A percentile compares a stretch with the other conserved stretches of the same genome.
phyloP scores from a whole-genome alignment of 305 asterid genomes.

The Plantago coronopus region DNA sequence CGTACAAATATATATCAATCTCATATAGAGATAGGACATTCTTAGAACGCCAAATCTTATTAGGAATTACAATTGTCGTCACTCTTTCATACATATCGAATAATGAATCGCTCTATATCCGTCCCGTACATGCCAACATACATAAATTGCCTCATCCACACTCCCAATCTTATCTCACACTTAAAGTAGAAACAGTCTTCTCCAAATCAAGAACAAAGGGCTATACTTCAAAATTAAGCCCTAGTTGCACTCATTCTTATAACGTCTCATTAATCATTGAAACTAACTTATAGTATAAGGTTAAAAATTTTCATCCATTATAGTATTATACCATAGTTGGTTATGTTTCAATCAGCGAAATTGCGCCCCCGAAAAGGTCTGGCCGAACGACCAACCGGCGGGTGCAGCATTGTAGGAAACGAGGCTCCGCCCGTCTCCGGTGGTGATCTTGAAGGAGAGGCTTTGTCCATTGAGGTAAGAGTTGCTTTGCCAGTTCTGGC shows the following conservation, averaged over 20 bases:
- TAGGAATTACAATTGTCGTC: not conserved
- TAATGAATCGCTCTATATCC: not conserved
- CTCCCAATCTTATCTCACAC: not conserved
- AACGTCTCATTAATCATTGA: not conserved
- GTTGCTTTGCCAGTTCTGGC: constrained; percentile 92
- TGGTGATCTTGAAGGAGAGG: constrained; percentile 68
- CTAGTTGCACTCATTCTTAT: not conserved
- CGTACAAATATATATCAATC: not conserved
- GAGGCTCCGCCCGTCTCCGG: constrained; percentile 71
- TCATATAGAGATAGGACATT: constrained; percentile 5
- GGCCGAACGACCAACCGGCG: constrained; percentile 74
- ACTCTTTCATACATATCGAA: not conserved
- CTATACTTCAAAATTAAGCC: constrained; percentile 15
- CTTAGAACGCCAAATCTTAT: constrained; percentile 4
- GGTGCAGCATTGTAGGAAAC: constrained; percentile 79
- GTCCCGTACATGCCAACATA: not conserved
- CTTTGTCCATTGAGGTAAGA: constrained; percentile 83
- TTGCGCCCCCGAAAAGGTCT: constrained; percentile 66
- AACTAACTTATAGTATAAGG: constrained; percentile 1
- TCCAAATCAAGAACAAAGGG: constrained; percentile 8
- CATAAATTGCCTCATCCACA: constrained; percentile 3
- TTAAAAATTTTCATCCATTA: not conserved
- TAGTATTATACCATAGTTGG: not conserved
- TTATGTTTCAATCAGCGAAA: constrained; percentile 37
- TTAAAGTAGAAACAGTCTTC: not conserved